phyloP scores from a whole-genome alignment of 768 basidiomycete genomes.

The Rickenella mellea region DNA sequence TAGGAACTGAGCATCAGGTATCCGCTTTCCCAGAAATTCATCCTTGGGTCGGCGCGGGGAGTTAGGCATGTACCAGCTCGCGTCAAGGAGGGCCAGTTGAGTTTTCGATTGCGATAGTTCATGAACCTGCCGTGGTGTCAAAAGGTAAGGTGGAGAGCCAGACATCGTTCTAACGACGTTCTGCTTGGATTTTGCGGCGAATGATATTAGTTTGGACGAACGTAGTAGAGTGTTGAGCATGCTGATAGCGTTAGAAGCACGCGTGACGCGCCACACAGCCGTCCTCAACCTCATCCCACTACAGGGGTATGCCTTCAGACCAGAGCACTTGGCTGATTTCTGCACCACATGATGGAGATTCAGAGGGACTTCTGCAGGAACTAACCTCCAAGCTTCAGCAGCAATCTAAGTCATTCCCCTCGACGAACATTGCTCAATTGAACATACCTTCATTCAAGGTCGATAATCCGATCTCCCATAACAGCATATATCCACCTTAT shows the following conservation, averaged over 20 bases:
- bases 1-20: conserved; percentile 66
- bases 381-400: conserved; percentile 51
- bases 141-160: conserved; percentile 18
- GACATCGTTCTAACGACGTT: conserved; percentile 6
- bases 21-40: conserved; percentile 59
- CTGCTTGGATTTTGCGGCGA: no score
- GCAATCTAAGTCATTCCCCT: conserved; percentile 40
- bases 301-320: conserved; percentile 94
- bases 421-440: conserved; percentile 49
- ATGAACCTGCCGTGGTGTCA: conserved; percentile 22
- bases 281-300: conserved; percentile 19
- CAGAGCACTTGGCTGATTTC: conserved; percentile 91
- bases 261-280: not conserved
- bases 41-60: conserved; percentile 56
- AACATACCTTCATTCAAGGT: conserved; percentile 89
- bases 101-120: conserved; percentile 13
- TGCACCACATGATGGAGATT: conserved; percentile 79
- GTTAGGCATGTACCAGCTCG: conserved; percentile 93
- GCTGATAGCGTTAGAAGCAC: not conserved
- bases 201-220: not conserved
- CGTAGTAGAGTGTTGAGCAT: no score
- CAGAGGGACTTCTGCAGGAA: conserved; percentile 65
- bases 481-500: not conserved
- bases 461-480: conserved; percentile 6
- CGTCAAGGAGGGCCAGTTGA: conserved; percentile 50